Evolutionary conservation across 1,284 basidiomycete genomes (phyloP), one percentile per base, ranked within the genome.

Genomic region (Austroboletus novae-zelandiae): DNA sequence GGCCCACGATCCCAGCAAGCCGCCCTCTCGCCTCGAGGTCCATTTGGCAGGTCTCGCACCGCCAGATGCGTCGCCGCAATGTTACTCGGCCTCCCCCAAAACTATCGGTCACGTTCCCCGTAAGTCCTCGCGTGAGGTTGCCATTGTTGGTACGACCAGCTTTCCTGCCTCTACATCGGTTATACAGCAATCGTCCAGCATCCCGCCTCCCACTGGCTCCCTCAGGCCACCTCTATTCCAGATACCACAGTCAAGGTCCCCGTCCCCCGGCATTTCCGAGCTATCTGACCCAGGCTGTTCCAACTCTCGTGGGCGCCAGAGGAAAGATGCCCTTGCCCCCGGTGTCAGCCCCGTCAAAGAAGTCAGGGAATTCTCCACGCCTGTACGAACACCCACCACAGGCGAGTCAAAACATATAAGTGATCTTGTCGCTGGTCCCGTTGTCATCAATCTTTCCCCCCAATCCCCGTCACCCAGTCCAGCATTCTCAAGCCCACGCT

Each of bases 41-140:
- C 72, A 72, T 56, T 69, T 83, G 20, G 68, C 72, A 20, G 79
- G 78, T 36, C 72, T 86, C 34, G 81, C 82, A 49, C 86, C 83
- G 48, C 81, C 83, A 46, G 86, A 87, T 67, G 78, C 79, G 58
- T 75, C 78, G n/a, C 73, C 76, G n/a, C 71, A 66, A 52, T 65
- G 73, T 9, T 80, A 81, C 59, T 71, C 75, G 31, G 72, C 77
- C 53, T 56, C 51, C 42, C 48, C 47, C 30, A 64, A 57, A 43
- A 43, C 30, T 11, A 48, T 42, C 31, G 50, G 57, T 17, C 54
- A 67, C 67, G 43, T 64, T 62, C 51, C 54, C 40, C 51, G 70
- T 48, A 78, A 74, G 63, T 61, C 72, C 20, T 74, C 79, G 25
- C 75, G 81, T 54, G 81, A 84, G 67, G 71, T 81, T 51, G 80